Percentiles rank a stretch among this genome's conserved stretches.
phyloP scores from a whole-genome alignment of 2,329 filamentous ascomycete genomes.

The Colletotrichum echinochloae region DNA sequence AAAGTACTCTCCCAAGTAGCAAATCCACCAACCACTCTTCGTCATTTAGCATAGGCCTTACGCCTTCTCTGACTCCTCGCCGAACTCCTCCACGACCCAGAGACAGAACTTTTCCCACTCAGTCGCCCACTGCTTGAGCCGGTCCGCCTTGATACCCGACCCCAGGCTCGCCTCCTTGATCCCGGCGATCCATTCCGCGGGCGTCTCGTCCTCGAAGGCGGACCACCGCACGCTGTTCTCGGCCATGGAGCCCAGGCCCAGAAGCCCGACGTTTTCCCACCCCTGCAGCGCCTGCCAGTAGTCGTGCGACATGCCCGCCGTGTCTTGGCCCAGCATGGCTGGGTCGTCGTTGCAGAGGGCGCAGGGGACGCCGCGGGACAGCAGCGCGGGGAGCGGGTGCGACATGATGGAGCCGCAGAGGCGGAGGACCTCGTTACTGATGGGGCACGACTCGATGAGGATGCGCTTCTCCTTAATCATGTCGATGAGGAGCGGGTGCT shows the following conservation, averaged over 20 bases:
- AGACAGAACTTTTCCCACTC: constrained; percentile 87
- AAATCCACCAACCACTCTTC: too few species aligned
- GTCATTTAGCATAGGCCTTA: not conserved
- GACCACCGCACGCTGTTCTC: constrained; percentile 90
- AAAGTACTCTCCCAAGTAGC: not conserved
- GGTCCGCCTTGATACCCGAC: constrained; percentile 72
- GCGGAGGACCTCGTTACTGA: constrained; percentile 82
- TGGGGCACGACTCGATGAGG: constrained; percentile 83
- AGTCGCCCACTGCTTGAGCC: constrained; percentile 77
- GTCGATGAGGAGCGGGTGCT: constrained; percentile 84
- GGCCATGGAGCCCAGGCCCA: constrained; percentile 80
- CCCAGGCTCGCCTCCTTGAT: constrained; percentile 78
- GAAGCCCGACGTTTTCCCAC: constrained; percentile 84
- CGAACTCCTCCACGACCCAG: constrained; percentile 82
- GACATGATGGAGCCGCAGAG: constrained; percentile 77
- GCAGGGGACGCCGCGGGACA: constrained; percentile 81
- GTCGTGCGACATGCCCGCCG: constrained; percentile 83
- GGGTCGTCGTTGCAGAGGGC: constrained; percentile 86
- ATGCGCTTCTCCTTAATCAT: constrained; percentile 86
- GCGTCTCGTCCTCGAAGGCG: constrained; percentile 79
- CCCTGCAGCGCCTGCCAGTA: constrained; percentile 89
- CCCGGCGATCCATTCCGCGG: constrained; percentile 75
- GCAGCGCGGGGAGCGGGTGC: constrained; percentile 80
- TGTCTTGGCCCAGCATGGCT: constrained; percentile 80
- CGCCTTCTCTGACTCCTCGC: constrained; percentile 64